phyloP scores from a whole-genome alignment of 176 grass and related monocot species.

The Melocanna baccifera region DNA sequence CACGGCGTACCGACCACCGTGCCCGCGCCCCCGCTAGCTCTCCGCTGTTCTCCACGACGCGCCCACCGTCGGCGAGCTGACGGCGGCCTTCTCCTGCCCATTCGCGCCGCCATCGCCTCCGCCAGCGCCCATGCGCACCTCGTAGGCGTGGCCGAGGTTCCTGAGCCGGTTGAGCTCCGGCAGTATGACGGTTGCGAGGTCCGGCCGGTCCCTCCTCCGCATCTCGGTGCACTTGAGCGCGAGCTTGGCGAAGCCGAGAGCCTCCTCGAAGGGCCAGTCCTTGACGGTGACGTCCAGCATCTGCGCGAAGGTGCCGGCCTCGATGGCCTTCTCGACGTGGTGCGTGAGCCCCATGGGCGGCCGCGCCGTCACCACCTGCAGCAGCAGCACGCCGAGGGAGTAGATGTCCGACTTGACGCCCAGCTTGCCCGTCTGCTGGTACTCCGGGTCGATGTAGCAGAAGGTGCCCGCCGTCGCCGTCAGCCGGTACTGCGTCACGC shows the following conservation, averaged over 20 bases:
- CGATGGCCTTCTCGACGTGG: slow-evolving; percentile 81
- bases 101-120: neutral
- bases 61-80: slow-evolving; percentile 14
- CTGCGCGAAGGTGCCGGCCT: slow-evolving; percentile 55
- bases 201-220: slow-evolving; percentile 67
- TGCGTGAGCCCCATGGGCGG: slow-evolving; percentile 86
- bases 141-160: slow-evolving; percentile 73
- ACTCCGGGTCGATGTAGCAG: slow-evolving; percentile 99
- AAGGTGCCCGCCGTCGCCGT: slow-evolving; percentile 90
- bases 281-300: slow-evolving; percentile 69
- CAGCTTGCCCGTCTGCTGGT: slow-evolving; percentile 90
- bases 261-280: slow-evolving; percentile 88
- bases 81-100: slow-evolving; percentile 12
- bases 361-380: slow-evolving; percentile 74
- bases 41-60: slow-evolving; percentile 38
- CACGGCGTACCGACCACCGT: neutral
- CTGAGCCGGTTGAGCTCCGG: slow-evolving; percentile 89
- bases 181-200: slow-evolving; percentile 75
- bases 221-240: slow-evolving; percentile 82
- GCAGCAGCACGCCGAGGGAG: slow-evolving; percentile 86
- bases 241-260: slow-evolving; percentile 61
- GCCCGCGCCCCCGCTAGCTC: slow-evolving; percentile 34
- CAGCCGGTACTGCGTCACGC: slow-evolving; percentile 80
- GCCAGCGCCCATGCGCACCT: neutral
- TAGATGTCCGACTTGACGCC: slow-evolving; percentile 93